These are phyloP conservation scores for Calonectria hawksworthii DNA, from an alignment of 2,329 filamentous ascomycete species.

Conservation along the genomic window DNA sequence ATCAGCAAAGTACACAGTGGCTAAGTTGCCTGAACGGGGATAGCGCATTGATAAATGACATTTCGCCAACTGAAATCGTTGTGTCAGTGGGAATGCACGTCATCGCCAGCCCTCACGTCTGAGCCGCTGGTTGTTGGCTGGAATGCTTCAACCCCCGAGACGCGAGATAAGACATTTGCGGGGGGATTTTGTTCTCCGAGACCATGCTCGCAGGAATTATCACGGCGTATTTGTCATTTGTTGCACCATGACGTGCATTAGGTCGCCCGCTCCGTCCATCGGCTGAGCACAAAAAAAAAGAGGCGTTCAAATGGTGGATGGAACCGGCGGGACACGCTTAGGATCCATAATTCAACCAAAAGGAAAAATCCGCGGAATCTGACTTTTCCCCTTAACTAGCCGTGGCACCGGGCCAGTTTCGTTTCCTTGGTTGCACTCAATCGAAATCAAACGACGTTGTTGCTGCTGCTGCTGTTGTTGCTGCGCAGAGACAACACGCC, in stretches of 20 bases:
- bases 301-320: background rate
- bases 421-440: background rate
- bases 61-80: background rate
- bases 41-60: conserved; percentile 4
- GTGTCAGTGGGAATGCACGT: conserved; percentile 3
- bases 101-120: background rate
- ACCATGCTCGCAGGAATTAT: background rate
- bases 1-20: conserved; percentile 27
- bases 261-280: background rate
- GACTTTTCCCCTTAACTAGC: conserved; percentile 1
- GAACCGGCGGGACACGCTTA: background rate
- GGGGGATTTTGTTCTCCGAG: background rate
- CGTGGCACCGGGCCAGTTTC: background rate
- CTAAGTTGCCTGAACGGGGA: conserved; percentile 41
- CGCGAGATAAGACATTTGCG: background rate
- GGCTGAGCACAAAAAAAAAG: background rate
- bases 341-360: background rate
- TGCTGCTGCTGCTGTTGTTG: too few species aligned
- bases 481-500: background rate
- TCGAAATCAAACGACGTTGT: background rate
- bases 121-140: background rate
- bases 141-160: background rate
- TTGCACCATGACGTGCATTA: background rate
- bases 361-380: background rate
- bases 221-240: conserved; percentile 1